Percentiles rank a stretch among this genome's conserved stretches.
phyloP scores from a whole-genome alignment of 2,329 filamentous ascomycete genomes.

The Aspergillus brunneoviolaceus region DNA sequence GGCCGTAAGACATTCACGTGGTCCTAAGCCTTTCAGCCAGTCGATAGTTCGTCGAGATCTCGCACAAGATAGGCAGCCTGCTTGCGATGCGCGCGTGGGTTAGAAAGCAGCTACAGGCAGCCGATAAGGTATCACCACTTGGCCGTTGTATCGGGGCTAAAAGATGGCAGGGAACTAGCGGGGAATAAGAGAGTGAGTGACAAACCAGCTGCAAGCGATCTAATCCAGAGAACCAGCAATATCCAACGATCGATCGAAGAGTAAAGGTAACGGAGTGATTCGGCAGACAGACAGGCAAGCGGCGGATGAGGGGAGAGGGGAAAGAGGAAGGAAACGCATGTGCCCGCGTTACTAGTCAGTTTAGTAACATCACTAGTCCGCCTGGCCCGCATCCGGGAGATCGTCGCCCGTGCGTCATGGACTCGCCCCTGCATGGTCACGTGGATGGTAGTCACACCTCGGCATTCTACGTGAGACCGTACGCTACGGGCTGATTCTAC shows the following conservation, averaged over 20 bases:
- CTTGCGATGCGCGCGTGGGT: slow-evolving; percentile 8
- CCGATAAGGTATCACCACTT: slow-evolving; percentile 12
- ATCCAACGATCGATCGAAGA: neutral
- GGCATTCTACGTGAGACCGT: too few relatives aligned
- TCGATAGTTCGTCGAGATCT: slow-evolving; percentile 19
- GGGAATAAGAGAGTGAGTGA: neutral
- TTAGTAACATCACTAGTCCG: neutral
- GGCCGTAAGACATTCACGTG: slow-evolving; percentile 9
- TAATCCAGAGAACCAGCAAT: neutral
- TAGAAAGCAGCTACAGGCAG: slow-evolving; percentile 6
- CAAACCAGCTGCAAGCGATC: neutral
- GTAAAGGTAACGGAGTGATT: neutral
- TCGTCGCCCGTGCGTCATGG: slow-evolving; percentile 36
- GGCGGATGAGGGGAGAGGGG: slow-evolving; percentile 17
- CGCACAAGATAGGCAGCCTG: slow-evolving; percentile 15
- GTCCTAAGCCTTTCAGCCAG: slow-evolving; percentile 7
- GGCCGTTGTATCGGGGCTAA: neutral
- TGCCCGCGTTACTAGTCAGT: slow-evolving; percentile 4
- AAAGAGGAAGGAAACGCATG: slow-evolving; percentile 11
- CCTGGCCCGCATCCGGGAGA: slow-evolving; percentile 27
- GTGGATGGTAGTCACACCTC: slow-evolving; percentile 12
- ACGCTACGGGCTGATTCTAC: too few relatives aligned
- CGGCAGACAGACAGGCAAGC: neutral
- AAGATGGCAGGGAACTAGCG: neutral
- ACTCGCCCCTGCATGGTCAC: slow-evolving; percentile 27